A percentile compares a stretch with the other conserved stretches of the same genome.
Conservation (phyloP, 2,329 filamentous ascomycete species). For the Colletotrichum costaricense region DNA sequence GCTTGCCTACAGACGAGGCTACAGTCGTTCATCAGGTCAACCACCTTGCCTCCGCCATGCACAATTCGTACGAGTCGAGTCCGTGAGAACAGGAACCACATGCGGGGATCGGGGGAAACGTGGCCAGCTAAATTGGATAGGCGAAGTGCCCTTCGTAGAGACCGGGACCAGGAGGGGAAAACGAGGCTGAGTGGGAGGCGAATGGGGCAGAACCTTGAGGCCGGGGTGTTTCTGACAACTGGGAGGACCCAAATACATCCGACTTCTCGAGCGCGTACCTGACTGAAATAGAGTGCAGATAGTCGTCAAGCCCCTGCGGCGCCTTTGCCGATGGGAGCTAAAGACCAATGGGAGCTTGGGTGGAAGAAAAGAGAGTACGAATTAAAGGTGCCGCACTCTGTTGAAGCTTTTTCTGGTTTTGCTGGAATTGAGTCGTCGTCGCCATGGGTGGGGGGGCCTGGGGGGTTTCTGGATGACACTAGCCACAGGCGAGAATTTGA, state of each 20-base stretch:
- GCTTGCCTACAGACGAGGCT: not conserved
- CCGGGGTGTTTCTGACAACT: constrained; percentile 4
- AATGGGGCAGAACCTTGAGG: constrained; percentile 15
- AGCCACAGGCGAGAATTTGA: constrained; percentile 2
- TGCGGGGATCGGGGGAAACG: constrained; percentile 6
- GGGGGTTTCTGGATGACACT: not conserved
- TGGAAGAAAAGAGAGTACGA: not conserved
- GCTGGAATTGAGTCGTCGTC: constrained; percentile 6
- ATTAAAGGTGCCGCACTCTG: constrained; percentile 19
- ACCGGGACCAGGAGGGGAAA: constrained; percentile 20
- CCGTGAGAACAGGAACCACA: not conserved
- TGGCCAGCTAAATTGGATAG: not conserved
- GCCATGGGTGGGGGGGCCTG: not conserved
- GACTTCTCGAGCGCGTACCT: constrained; percentile 11
- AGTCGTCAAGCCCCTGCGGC: constrained; percentile 8
- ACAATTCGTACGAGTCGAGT: not conserved
- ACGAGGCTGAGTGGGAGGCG: constrained; percentile 28
- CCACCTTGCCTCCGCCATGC: not conserved
- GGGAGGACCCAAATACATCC: constrained; percentile 3
- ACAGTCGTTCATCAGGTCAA: not conserved
- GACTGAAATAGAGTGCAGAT: constrained; percentile 24
- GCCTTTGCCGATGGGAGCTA: not conserved
- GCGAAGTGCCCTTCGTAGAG: not conserved
- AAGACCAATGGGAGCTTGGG: constrained; percentile 6
- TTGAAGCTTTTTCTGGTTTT: constrained; percentile 7